Percentiles rank a stretch among this genome's conserved stretches.
Conservation (phyloP, 441 rosid genomes). For the Arabidopsis lyrata region DNA sequence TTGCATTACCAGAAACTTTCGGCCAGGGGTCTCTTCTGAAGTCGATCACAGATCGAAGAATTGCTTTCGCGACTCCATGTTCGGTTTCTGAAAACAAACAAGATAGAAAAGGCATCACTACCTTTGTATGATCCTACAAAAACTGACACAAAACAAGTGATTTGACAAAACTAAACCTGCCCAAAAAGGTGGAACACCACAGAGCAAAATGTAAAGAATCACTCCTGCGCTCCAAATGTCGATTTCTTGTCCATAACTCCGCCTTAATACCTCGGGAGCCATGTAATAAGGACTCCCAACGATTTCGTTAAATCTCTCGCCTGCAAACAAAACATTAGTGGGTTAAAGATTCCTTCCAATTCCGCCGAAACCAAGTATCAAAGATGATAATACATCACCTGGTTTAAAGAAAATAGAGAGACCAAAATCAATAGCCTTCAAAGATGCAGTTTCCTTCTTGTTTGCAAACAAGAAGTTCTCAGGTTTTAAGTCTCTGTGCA, state of each 20-base stretch:
- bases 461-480: slow-evolving; percentile 74
- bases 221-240: slow-evolving; percentile 92
- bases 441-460: slow-evolving; percentile 68
- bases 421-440: slow-evolving; percentile 79
- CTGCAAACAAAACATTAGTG: slow-evolving; percentile 43
- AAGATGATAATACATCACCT: slow-evolving; percentile 49
- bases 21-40: slow-evolving; percentile 89
- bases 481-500: slow-evolving; percentile 75
- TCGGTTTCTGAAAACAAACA: slow-evolving; percentile 61
- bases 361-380: not conserved
- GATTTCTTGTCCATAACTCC: slow-evolving; percentile 72
- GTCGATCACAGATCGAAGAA: slow-evolving; percentile 61
- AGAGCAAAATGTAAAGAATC: slow-evolving; percentile 73
- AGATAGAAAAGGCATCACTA: not conserved
- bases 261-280: slow-evolving; percentile 81
- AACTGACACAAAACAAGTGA: not conserved
- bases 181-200: slow-evolving; percentile 83
- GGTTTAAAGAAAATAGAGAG: slow-evolving; percentile 76
- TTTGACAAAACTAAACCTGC: slow-evolving; percentile 61
- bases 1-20: slow-evolving; percentile 66
- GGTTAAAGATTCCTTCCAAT: not conserved
- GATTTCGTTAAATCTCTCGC: slow-evolving; percentile 68
- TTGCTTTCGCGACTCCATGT: slow-evolving; percentile 86
- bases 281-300: slow-evolving; percentile 84
- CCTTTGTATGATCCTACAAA: not conserved